These are phyloP conservation scores for Penicillium bialowiezense DNA, from an alignment of 495 filamentous ascomycete species.

Conservation along the genomic window DNA sequence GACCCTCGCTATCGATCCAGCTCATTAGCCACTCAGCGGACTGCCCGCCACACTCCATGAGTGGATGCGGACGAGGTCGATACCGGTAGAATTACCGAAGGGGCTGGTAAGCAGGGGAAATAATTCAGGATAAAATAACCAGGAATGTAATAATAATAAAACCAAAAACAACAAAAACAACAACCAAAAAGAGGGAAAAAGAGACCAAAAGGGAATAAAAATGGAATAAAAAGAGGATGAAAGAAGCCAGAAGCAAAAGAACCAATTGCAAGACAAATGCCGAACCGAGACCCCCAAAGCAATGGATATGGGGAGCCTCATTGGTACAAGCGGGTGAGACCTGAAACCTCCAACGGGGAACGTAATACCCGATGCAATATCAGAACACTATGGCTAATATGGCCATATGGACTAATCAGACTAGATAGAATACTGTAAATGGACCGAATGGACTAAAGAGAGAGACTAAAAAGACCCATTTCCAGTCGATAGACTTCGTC, in stretches of 20 bases:
- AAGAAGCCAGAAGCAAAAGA: background rate
- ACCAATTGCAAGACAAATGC: background rate
- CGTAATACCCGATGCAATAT: background rate
- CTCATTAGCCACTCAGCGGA: slow-evolving; percentile 21
- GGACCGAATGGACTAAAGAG: no score
- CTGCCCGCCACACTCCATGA: slow-evolving; percentile 22
- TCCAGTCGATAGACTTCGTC: slow-evolving; percentile 1
- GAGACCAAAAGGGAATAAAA: background rate
- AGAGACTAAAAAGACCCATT: background rate
- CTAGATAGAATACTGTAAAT: no score
- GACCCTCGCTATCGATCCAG: slow-evolving; percentile 20
- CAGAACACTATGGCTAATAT: no score
- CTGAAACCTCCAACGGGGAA: slow-evolving; percentile 12
- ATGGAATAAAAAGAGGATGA: background rate
- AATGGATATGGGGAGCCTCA: background rate
- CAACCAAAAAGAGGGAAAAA: background rate
- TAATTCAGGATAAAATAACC: background rate
- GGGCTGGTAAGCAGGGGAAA: background rate
- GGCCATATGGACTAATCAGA: no score
- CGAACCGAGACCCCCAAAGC: background rate
- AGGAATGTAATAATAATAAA: no score
- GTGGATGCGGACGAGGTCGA: slow-evolving; percentile 11
- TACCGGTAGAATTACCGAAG: slow-evolving; percentile 10
- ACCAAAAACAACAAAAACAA: no score
- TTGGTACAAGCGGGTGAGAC: slow-evolving; percentile 7